A percentile compares a stretch with the other conserved stretches of the same genome.
Conservation (phyloP, 164 flowering plant genomes). For the Nymphaea thermarum region DNA sequence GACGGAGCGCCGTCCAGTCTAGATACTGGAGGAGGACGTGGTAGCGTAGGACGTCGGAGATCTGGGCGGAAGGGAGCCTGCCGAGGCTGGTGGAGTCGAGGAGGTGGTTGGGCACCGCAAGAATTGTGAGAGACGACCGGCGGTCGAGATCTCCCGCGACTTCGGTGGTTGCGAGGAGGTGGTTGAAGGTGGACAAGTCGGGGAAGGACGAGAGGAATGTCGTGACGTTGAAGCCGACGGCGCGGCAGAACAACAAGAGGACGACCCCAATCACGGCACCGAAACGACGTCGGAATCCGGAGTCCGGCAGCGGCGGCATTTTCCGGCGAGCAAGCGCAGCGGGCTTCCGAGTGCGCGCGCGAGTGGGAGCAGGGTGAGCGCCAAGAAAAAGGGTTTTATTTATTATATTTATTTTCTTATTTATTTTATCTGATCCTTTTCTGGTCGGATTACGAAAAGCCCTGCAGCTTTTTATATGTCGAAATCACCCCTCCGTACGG, state of each 20-base stretch:
- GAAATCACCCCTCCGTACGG: background rate
- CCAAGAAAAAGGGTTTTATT: background rate
- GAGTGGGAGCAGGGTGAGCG: background rate
- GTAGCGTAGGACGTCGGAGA: conserved; percentile 73
- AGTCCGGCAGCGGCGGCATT: background rate
- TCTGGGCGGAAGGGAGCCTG: conserved; percentile 26
- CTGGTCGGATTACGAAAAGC: background rate
- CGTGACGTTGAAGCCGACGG: conserved; percentile 42
- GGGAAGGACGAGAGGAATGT: conserved; percentile 51
- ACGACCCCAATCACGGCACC: conserved; percentile 16
- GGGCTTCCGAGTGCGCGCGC: background rate
- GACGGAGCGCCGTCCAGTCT: conserved; percentile 44
- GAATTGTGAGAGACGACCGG: conserved; percentile 72
- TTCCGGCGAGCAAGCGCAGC: background rate
- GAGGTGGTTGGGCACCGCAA: conserved; percentile 64
- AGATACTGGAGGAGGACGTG: conserved; percentile 76
- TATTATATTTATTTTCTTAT: no score
- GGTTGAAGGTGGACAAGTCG: conserved; percentile 56
- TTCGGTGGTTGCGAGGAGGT: conserved; percentile 45
- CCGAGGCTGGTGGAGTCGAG: conserved; percentile 26
- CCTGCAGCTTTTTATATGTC: background rate
- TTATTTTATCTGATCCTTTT: background rate
- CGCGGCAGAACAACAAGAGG: conserved; percentile 18
- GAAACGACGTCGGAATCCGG: background rate
- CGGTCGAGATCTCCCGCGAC: conserved; percentile 41